These are phyloP conservation scores for Trametes coccinea DNA, from an alignment of 768 basidiomycete species.

Conservation along the genomic window DNA sequence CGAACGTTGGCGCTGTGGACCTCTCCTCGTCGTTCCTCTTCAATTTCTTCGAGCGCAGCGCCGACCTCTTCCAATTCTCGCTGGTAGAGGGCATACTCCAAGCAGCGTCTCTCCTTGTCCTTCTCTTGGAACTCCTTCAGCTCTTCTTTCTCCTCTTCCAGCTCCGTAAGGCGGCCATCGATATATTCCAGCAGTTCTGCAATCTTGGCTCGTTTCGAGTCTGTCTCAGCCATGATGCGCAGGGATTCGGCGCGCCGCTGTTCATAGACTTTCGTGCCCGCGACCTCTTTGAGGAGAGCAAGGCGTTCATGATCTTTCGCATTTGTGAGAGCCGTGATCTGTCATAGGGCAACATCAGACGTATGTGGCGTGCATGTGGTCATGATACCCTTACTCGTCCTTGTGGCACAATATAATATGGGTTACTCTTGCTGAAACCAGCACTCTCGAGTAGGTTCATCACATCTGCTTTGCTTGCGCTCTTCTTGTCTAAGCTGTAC, in stretches of 20 bases:
- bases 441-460: slow-evolving; percentile 97
- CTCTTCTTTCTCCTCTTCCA: slow-evolving; percentile 98
- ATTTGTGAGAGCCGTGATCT: slow-evolving; percentile 97
- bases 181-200: slow-evolving; percentile 88
- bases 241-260: slow-evolving; percentile 88
- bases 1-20: slow-evolving; percentile 83
- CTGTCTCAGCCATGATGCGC: slow-evolving; percentile 97
- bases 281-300: slow-evolving; percentile 95
- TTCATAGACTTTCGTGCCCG: slow-evolving; percentile 97
- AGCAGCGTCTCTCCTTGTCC: slow-evolving; percentile 89
- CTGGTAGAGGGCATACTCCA: slow-evolving; percentile 94
- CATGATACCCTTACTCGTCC: slow-evolving; percentile 67
- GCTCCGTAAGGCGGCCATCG: slow-evolving; percentile 83
- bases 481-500: slow-evolving; percentile 95
- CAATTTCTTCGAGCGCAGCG: slow-evolving; percentile 81
- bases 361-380: background rate
- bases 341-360: background rate
- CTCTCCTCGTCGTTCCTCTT: slow-evolving; percentile 78
- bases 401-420: slow-evolving; percentile 99
- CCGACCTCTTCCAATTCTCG: slow-evolving; percentile 89
- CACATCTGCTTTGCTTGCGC: slow-evolving; percentile 92
- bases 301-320: slow-evolving; percentile 95
- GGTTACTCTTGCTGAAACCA: slow-evolving; percentile 97
- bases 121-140: slow-evolving; percentile 95
- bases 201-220: slow-evolving; percentile 89